Evolutionary conservation across 352 stramenopile genomes (phyloP).

Genomic region (Pythium pyrilobum): DNA sequence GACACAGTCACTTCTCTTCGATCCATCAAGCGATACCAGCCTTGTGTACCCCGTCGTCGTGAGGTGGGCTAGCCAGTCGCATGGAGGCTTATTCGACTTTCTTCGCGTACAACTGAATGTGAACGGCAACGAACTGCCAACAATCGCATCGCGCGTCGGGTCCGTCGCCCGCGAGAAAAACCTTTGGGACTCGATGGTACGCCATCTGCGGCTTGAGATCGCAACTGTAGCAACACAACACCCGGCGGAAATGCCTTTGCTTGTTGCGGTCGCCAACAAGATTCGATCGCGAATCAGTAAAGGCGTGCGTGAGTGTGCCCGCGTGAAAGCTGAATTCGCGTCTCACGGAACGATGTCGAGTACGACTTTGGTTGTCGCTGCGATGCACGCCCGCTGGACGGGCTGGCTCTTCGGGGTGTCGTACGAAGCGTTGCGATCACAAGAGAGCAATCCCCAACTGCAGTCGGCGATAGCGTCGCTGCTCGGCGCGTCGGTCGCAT

Average conservation of each 20-base stretch:
- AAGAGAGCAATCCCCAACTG: too few relatives aligned
- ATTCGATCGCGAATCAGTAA: too few relatives aligned
- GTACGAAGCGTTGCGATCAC: neutral
- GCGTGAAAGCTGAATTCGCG: too few relatives aligned
- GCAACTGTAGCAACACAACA: neutral
- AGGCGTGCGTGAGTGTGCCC: too few relatives aligned
- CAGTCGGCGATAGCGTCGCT: neutral
- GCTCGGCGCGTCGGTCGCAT: too few relatives aligned
- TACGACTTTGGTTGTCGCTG: neutral
- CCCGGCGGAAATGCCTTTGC: too few relatives aligned
- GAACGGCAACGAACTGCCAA: neutral
- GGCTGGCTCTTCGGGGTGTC: slow-evolving; percentile 5
- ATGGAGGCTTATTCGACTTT: neutral
- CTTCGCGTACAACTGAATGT: slow-evolving; percentile 10
- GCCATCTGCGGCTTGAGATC: too few relatives aligned
- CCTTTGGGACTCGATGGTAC: too few relatives aligned
- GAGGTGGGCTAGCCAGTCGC: neutral
- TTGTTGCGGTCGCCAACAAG: neutral
- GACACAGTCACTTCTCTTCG: slow-evolving; percentile 1
- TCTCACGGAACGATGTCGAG: neutral
- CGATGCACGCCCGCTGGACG: slow-evolving; percentile 10
- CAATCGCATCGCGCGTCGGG: too few relatives aligned
- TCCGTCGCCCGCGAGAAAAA: too few relatives aligned
- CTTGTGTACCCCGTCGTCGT: slow-evolving; percentile 1
- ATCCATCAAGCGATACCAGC: neutral